Evolutionary conservation across 495 filamentous ascomycete species (phyloP), one percentile per base, ranked within the genome.

Genomic region (Amphirosellinia nigrospora): DNA sequence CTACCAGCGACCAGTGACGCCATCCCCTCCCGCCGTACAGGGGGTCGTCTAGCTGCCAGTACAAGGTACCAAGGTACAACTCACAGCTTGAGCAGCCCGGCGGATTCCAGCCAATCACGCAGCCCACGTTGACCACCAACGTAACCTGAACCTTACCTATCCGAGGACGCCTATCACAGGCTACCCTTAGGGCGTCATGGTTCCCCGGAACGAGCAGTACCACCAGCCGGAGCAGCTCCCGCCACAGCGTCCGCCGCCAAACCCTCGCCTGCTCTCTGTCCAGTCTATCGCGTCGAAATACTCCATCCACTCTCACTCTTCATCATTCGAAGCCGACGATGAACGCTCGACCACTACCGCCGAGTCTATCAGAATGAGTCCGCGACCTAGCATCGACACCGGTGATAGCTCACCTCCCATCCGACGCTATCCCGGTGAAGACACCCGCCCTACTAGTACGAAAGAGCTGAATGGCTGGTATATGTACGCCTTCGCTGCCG

Each of bases 381-480:
- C 74, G 16, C 62, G 73, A 43, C 69, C 72, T 9, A 75, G 73
- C 71, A 75, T 69, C 68, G 71, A 75, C 58, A 69, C 69, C 68
- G 72, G 69, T 36, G 67, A 63, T 19, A 34, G 45, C 34, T 64
- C 56, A 39, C 60, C 64, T 36, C 67, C 72, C 59, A n/a, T 66
- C 13, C 69, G 73, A 41, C 76, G 79, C 21, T 98, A 94, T 78
- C 85, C 85, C 10, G 94, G 91, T 43, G 94, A 98, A 80, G 96
- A 99, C 79, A 93, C 91, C 38, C 89, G 96, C 19, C 85, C 89
- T 43, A 99, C 96, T 10, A 97, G 93, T 77, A 84, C 81, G 70
- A 94, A 92, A 78, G 96, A 99, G 84, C 87, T 98, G 39, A 86
- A 87, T 13, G 96, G 96, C 65, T 99, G 95, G 93, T 98, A 97